These are phyloP conservation scores for Aureococcus anophagefferens DNA, from an alignment of 108 stramenopile species.

Conservation along the genomic window DNA sequence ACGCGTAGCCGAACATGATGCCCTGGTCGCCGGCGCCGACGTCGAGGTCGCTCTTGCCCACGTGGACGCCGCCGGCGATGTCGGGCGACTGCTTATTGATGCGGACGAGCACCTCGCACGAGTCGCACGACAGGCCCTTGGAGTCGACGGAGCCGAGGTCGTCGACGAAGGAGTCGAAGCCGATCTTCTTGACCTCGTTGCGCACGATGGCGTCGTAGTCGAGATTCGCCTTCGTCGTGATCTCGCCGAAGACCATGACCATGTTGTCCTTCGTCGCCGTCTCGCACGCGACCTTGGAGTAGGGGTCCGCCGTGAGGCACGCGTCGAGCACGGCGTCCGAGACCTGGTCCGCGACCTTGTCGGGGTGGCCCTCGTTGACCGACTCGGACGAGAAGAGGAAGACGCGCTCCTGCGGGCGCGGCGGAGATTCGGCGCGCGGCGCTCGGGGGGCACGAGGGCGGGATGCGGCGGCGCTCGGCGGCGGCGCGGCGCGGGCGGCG, in stretches of 20 bases:
- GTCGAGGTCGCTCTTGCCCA: constrained; percentile 42
- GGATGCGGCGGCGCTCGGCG: too few species aligned
- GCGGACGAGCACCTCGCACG: constrained; percentile 91
- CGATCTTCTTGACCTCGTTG: constrained; percentile 85
- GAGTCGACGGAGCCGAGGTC: constrained; percentile 47
- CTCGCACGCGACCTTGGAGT: constrained; percentile 89
- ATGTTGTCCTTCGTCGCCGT: constrained; percentile 90
- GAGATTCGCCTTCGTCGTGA: constrained; percentile 83
- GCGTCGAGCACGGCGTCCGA: constrained; percentile 93
- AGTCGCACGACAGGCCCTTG: constrained; percentile 94
- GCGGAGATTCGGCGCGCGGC: too few species aligned
- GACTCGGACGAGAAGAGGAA: constrained; percentile 35
- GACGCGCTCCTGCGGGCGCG: neutral
- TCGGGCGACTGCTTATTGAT: constrained; percentile 85
- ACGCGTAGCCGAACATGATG: constrained; percentile 94
- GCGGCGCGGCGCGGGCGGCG: too few species aligned
- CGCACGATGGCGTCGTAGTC: constrained; percentile 95
- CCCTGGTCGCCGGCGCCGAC: constrained; percentile 92
- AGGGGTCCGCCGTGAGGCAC: constrained; percentile 76
- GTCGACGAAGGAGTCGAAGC: constrained; percentile 59
- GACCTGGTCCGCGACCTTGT: constrained; percentile 94
- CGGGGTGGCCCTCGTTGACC: constrained; percentile 96
- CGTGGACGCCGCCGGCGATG: constrained; percentile 46
- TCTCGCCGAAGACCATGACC: constrained; percentile 96
- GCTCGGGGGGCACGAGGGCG: too few species aligned